A percentile compares a stretch with the other conserved stretches of the same genome.
phyloP scores from a whole-genome alignment of 2,329 filamentous ascomycete genomes.

The Pestalotiopsis sp. region DNA sequence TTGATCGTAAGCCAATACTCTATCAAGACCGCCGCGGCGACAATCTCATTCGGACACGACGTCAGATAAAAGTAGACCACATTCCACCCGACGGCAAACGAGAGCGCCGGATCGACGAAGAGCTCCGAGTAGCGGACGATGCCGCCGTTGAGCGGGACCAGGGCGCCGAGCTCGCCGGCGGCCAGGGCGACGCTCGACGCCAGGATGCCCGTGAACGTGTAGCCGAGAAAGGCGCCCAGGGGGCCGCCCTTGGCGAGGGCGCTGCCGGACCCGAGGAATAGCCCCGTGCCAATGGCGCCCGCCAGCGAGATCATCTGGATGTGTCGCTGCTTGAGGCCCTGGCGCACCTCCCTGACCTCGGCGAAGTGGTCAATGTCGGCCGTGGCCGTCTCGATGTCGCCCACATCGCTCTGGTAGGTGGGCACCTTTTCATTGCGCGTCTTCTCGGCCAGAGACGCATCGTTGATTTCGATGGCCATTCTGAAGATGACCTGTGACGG shows the following conservation, averaged over 20 bases:
- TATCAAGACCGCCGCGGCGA: slow-evolving; percentile 27
- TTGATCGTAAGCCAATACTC: slow-evolving; percentile 15
- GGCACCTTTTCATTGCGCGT: not conserved
- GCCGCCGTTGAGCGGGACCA: slow-evolving; percentile 38
- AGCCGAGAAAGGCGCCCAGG: slow-evolving; percentile 30
- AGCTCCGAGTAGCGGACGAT: slow-evolving; percentile 35
- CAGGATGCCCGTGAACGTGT: slow-evolving; percentile 35
- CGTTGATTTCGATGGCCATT: not conserved
- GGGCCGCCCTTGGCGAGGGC: slow-evolving; percentile 61
- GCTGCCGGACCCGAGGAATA: slow-evolving; percentile 66
- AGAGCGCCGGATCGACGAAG: slow-evolving; percentile 37
- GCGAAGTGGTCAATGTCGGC: slow-evolving; percentile 26
- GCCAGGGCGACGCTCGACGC: slow-evolving; percentile 34
- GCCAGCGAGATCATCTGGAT: slow-evolving; percentile 53
- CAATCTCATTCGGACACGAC: slow-evolving; percentile 30
- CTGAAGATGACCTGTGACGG: not conserved
- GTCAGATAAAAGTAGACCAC: slow-evolving; percentile 31
- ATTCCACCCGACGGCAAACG: slow-evolving; percentile 35
- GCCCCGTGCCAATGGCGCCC: slow-evolving; percentile 45
- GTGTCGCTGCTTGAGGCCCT: slow-evolving; percentile 44
- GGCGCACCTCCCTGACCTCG: slow-evolving; percentile 33
- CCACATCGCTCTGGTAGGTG: not conserved
- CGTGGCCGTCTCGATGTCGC: not conserved
- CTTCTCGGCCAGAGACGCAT: not conserved
- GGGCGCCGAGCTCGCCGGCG: slow-evolving; percentile 36